Percentiles rank a stretch among this genome's conserved stretches.
These are phyloP conservation scores for Fusarium algeriense DNA, from an alignment of 2,329 filamentous ascomycete species.

Conservation along the genomic window DNA sequence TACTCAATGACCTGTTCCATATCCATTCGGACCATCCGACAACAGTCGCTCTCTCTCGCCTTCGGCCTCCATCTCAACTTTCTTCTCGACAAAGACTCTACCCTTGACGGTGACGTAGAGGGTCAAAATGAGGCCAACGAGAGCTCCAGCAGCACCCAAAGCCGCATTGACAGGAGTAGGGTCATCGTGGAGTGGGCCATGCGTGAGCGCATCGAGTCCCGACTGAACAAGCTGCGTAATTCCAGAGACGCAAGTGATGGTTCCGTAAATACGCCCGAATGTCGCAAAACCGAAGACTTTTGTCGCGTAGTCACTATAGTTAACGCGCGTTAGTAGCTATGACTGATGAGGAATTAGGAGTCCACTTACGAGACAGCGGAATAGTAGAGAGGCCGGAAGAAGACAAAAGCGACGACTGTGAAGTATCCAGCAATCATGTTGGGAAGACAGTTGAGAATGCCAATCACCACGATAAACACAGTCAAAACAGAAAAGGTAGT, in stretches of 20 bases:
- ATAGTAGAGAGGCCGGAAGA: slow-evolving; percentile 82
- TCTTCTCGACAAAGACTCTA: slow-evolving; percentile 29
- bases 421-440: slow-evolving; percentile 72
- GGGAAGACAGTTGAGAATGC: slow-evolving; percentile 73
- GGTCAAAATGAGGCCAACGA: slow-evolving; percentile 9
- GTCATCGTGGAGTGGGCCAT: slow-evolving; percentile 22
- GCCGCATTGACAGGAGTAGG: slow-evolving; percentile 23
- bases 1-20: slow-evolving; percentile 11
- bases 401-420: slow-evolving; percentile 76
- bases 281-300: slow-evolving; percentile 84
- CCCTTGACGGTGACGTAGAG: slow-evolving; percentile 22
- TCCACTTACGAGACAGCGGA: slow-evolving; percentile 72
- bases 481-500: slow-evolving; percentile 71
- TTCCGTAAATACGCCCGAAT: slow-evolving; percentile 83
- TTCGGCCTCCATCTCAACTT: slow-evolving; percentile 24
- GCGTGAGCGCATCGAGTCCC: slow-evolving; percentile 75
- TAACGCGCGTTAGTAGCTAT: fast-evolving
- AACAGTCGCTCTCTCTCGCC: slow-evolving; percentile 31
- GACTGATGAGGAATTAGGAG: fast-evolving
- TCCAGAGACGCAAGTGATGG: slow-evolving; percentile 79
- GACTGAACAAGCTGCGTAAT: slow-evolving; percentile 78
- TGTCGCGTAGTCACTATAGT: slow-evolving; percentile 75
- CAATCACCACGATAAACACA: slow-evolving; percentile 67
- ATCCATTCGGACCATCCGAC: slow-evolving; percentile 12
- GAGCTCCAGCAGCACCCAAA: slow-evolving; percentile 8